These are phyloP conservation scores for Exophiala aquamarina DNA, from an alignment of 2,329 filamentous ascomycete species.

Conservation along the genomic window DNA sequence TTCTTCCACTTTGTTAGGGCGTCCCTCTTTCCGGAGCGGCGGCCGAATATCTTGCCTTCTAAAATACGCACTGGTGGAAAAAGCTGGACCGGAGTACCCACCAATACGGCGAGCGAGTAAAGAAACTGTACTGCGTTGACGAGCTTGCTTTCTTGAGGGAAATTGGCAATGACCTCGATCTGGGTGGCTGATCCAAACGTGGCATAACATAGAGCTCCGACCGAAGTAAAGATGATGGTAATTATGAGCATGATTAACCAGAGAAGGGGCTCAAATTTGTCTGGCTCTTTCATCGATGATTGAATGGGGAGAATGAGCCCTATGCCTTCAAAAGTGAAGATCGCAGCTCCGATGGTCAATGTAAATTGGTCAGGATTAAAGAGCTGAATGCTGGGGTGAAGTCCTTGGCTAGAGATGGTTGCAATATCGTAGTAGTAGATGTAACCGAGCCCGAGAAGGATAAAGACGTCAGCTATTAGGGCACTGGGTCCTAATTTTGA, in stretches of 20 bases:
- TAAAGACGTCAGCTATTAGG: conserved; percentile 70
- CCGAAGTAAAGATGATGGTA: conserved; percentile 69
- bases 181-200: conserved; percentile 68
- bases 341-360: conserved; percentile 69
- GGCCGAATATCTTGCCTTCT: conserved; percentile 67
- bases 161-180: conserved; percentile 76
- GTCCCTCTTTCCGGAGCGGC: conserved; percentile 66
- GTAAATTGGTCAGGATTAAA: conserved; percentile 71
- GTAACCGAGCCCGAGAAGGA: conserved; percentile 68
- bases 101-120: conserved; percentile 72
- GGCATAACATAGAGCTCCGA: conserved; percentile 72
- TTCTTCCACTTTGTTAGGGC: conserved; percentile 72
- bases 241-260: conserved; percentile 71
- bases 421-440: conserved; percentile 72
- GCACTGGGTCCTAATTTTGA: conserved; percentile 70
- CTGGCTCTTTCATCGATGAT: conserved; percentile 69
- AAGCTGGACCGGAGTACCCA: conserved; percentile 71
- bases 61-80: conserved; percentile 73
- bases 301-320: conserved; percentile 75
- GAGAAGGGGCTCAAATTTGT: conserved; percentile 66
- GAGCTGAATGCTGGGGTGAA: conserved; percentile 61
- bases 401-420: conserved; percentile 55
- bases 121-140: conserved; percentile 75
- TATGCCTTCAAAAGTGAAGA: conserved; percentile 78
- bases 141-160: conserved; percentile 67